Evolutionary conservation across 306 rosid species (phyloP), one percentile per base, ranked within the genome.

Genomic region (Geum urbanum): DNA sequence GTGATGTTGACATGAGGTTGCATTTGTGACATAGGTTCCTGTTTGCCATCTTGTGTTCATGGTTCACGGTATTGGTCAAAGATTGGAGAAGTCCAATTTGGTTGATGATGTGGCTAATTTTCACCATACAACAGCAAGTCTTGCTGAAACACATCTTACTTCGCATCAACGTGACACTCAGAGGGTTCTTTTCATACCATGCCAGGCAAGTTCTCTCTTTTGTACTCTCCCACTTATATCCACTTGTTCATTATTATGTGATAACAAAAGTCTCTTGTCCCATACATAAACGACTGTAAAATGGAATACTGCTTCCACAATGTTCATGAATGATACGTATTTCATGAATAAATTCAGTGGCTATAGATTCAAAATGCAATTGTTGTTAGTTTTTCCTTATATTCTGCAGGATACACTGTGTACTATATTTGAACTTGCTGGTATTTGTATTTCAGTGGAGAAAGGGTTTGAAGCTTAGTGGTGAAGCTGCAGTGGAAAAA

Each of bases 11-110:
- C 37, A 27, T 65, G 6, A 52, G 18, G 14, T 52, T 70, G 50
- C 18, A 10, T 63, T 44, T 69, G 76, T 58, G 74, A 66, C 60
- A 22, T 49, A 94, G 97, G 97, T 94, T 78, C 99, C 99, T 86
- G 97, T 94, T 80, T 85, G 78, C 62, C 99, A 94, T 85, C 83
- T 94, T 74, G 99, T 94, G 74, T 94, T 94, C 84, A 94, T 94
- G 99, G 91, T 94, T 86, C 99, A 94, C 82, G 99, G 99, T 69
- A 94, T 94, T 82, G 99, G 99, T 80, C 99, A 94, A 83, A 88
- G 99, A 74, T 84, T 94, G 87, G 97, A 94, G 79, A 94, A 94
- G 50, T 94, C 99, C 77, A 94, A 94, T 89, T 81, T 94, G 84
- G 99, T 94, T 63, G 99, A 94, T 69, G 99, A 94, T 59, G 97